phyloP scores from a whole-genome alignment of 164 flowering plant species.

The Magnolia officinalis region DNA sequence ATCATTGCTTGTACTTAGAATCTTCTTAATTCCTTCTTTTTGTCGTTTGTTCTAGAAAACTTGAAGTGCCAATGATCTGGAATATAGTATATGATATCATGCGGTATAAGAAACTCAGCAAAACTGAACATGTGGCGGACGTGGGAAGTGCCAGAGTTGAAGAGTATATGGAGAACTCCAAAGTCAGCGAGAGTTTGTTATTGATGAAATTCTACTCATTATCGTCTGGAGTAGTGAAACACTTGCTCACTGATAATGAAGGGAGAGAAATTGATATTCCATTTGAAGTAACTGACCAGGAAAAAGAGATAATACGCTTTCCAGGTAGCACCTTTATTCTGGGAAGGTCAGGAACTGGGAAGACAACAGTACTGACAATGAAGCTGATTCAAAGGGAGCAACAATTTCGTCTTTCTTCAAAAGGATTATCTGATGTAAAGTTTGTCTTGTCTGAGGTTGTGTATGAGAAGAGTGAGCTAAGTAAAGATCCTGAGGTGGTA shows the following conservation, averaged over 20 bases:
- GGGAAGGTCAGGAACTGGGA: slow-evolving; percentile 91
- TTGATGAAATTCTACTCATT: slow-evolving; percentile 82
- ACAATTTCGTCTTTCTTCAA: slow-evolving; percentile 27
- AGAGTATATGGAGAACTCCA: slow-evolving; percentile 58
- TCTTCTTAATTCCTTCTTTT: background rate
- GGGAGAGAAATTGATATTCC: slow-evolving; percentile 69
- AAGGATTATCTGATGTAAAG: slow-evolving; percentile 24
- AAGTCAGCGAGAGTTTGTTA: slow-evolving; percentile 64
- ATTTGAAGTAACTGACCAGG: slow-evolving; percentile 73
- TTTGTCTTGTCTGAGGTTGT: background rate
- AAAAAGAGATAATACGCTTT: slow-evolving; percentile 50
- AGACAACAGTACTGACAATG: slow-evolving; percentile 76
- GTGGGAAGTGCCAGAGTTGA: slow-evolving; percentile 18
- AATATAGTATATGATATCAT: slow-evolving; percentile 24
- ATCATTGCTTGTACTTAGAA: background rate
- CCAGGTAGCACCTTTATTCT: slow-evolving; percentile 54
- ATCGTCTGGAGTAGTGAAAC: slow-evolving; percentile 48
- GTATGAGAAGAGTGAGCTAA: background rate
- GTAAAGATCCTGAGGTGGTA: slow-evolving; percentile 7
- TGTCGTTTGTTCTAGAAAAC: slow-evolving; percentile 27
- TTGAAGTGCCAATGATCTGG: slow-evolving; percentile 74
- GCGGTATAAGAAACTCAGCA: slow-evolving; percentile 24
- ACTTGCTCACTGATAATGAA: slow-evolving; percentile 55
- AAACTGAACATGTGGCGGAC: slow-evolving; percentile 13
- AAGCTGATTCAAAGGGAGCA: slow-evolving; percentile 57